Conservation (phyloP, 2,329 filamentous ascomycete species). For the Rhynchosporium agropyri region DNA sequence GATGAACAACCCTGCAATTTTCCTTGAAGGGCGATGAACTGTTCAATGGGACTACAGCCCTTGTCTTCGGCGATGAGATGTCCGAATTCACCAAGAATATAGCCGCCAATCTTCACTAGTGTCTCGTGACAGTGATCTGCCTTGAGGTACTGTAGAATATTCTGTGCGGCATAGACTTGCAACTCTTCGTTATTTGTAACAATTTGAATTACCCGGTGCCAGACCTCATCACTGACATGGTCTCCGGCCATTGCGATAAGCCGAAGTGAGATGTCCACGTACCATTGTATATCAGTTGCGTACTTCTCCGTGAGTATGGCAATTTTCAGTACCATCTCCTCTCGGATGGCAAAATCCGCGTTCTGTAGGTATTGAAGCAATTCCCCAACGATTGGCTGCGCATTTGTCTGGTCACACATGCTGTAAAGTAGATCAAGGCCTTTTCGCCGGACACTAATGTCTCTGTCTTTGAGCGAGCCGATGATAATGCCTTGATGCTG, state of each 20-base stretch:
- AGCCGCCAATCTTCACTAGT: constrained; percentile 94
- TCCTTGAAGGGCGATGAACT: constrained; percentile 87
- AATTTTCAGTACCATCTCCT: constrained; percentile 99
- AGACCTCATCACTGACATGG: constrained; percentile 98
- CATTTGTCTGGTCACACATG: constrained; percentile 98
- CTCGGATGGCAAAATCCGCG: constrained; percentile 94
- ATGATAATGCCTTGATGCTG: constrained; percentile 97
- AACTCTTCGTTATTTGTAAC: constrained; percentile 99
- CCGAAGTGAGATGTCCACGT: constrained; percentile 94
- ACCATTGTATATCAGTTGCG: constrained; percentile 98
- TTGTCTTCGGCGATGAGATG: constrained; percentile 92
- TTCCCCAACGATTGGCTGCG: constrained; percentile 89
- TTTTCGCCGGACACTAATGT: constrained; percentile 96
- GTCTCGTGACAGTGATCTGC: constrained; percentile 95
- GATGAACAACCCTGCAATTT: constrained; percentile 90
- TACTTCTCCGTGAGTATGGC: constrained; percentile 98
- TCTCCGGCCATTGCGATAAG: constrained; percentile 96
- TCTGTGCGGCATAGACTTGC: constrained; percentile 93
- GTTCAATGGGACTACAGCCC: constrained; percentile 94
- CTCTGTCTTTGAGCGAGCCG: constrained; percentile 88
- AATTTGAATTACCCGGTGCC: constrained; percentile 98
- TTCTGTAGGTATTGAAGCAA: constrained; percentile 93
- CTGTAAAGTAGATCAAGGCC: constrained; percentile 96
- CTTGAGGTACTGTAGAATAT: constrained; percentile 90
- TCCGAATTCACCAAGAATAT: constrained; percentile 94